Evolutionary conservation across 257 asterid genomes (phyloP), one percentile per base, ranked within the genome.

Genomic region (Galeopsis tetrahit): DNA sequence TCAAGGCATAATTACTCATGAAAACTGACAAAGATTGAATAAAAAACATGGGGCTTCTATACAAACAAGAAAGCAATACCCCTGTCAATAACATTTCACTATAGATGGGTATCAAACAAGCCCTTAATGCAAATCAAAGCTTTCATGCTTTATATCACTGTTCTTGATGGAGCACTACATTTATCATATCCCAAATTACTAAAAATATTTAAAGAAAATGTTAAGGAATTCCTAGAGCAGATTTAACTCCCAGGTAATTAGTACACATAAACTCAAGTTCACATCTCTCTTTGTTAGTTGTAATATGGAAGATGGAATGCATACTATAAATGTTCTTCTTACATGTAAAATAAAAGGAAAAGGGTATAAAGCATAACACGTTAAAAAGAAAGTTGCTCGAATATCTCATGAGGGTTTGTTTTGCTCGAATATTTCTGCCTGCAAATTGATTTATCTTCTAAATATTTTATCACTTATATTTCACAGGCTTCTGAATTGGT

Each of bases 141-240:
- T 55, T 89, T 89, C 70, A 88, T 93, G 96, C 86, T 93, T 49
- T 91, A 94, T 83, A 65, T 91, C 77, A 96, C 96, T 72, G 97
- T 97, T 65, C 96, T 94, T 81, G 97, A 89, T 81, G 96, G 96
- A 36, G 97, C 96, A 11, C 78, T 91, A 69, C 91, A 86, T 80
- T 81, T 91, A 72, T 89, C 95, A 7, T 93, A 88, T 71, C 85
- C 97, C 55, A 91, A 86, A 77, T 39, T 85, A 55, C 85, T 91
- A 69, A 89, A 79, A 43, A 72, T 87, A 82, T 81, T 94, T 65
- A 89, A 84, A 81, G 90, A 91, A n/a, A n/a, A 77, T 84, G 80
- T 56, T 87, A 91, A 77, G 97, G 96, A 58, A 78, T 89, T 77
- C 97, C 98, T 17, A 81, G 86, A 73, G 89, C 96, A 43, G 98